phyloP scores from a whole-genome alignment of 805 yeast genomes.

The Kodamaea kakaduensis region DNA sequence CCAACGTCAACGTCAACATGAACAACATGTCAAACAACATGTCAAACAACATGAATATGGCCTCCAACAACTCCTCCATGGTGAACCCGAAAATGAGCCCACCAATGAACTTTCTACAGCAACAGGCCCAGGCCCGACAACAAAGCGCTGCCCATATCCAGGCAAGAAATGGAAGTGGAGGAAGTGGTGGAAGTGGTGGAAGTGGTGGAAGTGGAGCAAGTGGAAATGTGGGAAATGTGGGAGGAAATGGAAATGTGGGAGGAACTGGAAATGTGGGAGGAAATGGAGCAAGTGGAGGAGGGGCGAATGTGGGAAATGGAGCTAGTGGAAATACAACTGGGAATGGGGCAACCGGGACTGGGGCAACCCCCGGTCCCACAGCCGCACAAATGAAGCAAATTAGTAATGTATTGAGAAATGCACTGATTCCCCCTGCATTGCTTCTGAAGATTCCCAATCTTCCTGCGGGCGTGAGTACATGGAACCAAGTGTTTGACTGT shows the following conservation, averaged over 20 bases:
- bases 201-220: constrained; percentile 4
- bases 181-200: background rate
- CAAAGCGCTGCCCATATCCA: constrained; percentile 46
- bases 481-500: constrained; percentile 73
- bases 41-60: constrained; percentile 1
- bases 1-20: constrained; percentile 10
- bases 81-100: constrained; percentile 16
- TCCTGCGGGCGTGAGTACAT: constrained; percentile 75
- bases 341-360: constrained; percentile 1
- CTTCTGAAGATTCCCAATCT: constrained; percentile 66
- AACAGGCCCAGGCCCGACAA: constrained; percentile 50
- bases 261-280: too few relatives aligned
- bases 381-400: constrained; percentile 36
- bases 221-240: too few relatives aligned
- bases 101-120: constrained; percentile 28
- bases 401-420: constrained; percentile 47
- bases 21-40: constrained; percentile 16
- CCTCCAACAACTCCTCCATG: constrained; percentile 7
- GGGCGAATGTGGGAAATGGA: constrained; percentile 3
- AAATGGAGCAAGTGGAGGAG: background rate
- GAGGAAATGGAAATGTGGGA: too few relatives aligned
- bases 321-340: background rate
- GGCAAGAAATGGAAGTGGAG: constrained; percentile 13
- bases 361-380: constrained; percentile 7
- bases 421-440: constrained; percentile 69